Base-by-base conservation (phyloP, 1,284 basidiomycete species). In the Ustilago bromivora region DNA sequence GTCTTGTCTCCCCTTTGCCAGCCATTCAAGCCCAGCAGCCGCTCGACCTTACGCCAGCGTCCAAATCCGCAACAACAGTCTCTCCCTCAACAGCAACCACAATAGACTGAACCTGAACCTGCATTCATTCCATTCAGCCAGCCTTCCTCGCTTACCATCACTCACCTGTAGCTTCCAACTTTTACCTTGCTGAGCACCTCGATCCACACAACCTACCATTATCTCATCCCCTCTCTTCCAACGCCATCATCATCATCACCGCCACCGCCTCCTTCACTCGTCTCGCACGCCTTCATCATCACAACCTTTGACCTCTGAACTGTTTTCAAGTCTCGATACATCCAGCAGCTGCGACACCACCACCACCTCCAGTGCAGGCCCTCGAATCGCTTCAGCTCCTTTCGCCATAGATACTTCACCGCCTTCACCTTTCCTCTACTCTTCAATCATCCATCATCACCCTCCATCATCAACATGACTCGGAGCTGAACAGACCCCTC, bases 211-310 rank as follows among this genome's bases (percentile, higher is more conserved):
- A 4, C 57, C 17, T 38, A 31, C 11, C 43, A 34, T 49, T 31
- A 46, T 34, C 28, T 10, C 43, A 34, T 34, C 31, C 34, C 34
- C 31, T 47, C 15, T 43, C 40, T 13, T 31, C 43, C 57, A 40
- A n/a, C 31, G 4, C 51, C 57, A n/a, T 49, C 57, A 32, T 36
- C 57, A 36, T 43, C 31, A 23, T 55, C 34, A 55, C 19, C 53
- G 38, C 12, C 53, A 19, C 53, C 5, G 10, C 34, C 2, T 36
- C 53, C 15, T 38, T 23, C 13, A 19, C n/a, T 17, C 31, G 19
- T 13, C 19, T 38, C 53, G n/a, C n/a, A 5, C 35, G 38, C 53
- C 35, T 6, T 55, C 23, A 43, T 43, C 47, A 8, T 49, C 28
- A 19, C 23, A 28, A 28, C 23, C 23, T 28, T 28, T 28, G 23